Conservation (phyloP, 2,329 filamentous ascomycete genomes). For the Plectosphaerella cucumerina region DNA sequence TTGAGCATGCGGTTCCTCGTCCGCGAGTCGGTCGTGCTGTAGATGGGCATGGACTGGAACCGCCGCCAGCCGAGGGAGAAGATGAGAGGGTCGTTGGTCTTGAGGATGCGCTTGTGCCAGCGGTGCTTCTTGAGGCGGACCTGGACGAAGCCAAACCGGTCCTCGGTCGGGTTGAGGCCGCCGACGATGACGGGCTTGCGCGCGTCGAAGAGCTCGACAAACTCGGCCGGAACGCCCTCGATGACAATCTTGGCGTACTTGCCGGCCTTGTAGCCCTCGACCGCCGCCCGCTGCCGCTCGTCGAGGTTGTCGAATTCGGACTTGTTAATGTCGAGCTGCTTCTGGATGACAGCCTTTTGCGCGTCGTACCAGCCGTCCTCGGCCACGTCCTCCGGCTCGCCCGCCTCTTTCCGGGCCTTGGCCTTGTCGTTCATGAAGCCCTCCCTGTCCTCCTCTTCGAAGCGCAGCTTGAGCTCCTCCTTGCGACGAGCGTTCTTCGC, state of each 20-base stretch:
- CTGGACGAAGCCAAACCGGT: slow-evolving; percentile 93
- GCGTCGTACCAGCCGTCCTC: slow-evolving; percentile 99
- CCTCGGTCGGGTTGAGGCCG: slow-evolving; percentile 88
- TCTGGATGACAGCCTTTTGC: slow-evolving; percentile 91
- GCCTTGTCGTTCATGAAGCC: slow-evolving; percentile 90
- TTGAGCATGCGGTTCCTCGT: slow-evolving; percentile 97
- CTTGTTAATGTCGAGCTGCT: slow-evolving; percentile 95
- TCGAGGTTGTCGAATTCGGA: slow-evolving; percentile 88
- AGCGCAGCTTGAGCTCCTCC: slow-evolving; percentile 89
- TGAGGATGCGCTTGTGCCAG: slow-evolving; percentile 99
- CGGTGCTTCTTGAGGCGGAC: slow-evolving; percentile 94
- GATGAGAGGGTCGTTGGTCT: slow-evolving; percentile 95
- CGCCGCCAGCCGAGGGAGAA: slow-evolving; percentile 95
- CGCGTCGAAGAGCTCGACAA: slow-evolving; percentile 76
- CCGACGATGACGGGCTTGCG: slow-evolving; percentile 83
- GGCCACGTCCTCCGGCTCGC: slow-evolving; percentile 74
- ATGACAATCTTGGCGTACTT: slow-evolving; percentile 91
- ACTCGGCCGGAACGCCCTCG: slow-evolving; percentile 86
- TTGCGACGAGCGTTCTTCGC: slow-evolving; percentile 88
- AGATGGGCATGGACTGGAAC: slow-evolving; percentile 89
- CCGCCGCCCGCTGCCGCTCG: slow-evolving; percentile 72
- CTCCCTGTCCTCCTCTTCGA: slow-evolving; percentile 97
- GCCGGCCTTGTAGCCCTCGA: slow-evolving; percentile 88
- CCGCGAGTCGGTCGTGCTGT: slow-evolving; percentile 90
- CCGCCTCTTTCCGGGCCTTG: slow-evolving; percentile 66